Percentiles rank a stretch among this genome's conserved stretches.
Conservation (phyloP, 2,329 filamentous ascomycete genomes). For the Diaporthe australafricana region DNA sequence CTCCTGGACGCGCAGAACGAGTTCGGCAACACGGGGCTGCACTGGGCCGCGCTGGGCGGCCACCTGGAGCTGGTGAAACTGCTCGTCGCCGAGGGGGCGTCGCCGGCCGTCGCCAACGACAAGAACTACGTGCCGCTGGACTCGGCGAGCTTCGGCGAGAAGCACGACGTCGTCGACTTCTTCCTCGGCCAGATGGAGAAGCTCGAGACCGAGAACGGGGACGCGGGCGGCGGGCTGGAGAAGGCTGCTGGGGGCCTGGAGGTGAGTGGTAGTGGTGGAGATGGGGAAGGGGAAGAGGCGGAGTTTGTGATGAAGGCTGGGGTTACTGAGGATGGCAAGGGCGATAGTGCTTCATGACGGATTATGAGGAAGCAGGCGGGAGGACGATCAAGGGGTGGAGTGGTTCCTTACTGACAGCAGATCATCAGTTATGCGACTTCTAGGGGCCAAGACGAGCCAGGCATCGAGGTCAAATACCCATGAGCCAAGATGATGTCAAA, state of each 20-base stretch:
- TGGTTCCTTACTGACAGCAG: not conserved
- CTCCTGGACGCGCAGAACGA: conserved; percentile 79
- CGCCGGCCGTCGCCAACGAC: conserved; percentile 82
- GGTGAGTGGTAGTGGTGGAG: conserved; percentile 46
- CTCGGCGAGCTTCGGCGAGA: conserved; percentile 77
- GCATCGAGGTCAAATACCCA: not conserved
- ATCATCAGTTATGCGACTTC: not conserved
- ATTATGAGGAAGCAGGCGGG: not conserved
- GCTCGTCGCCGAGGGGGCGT: conserved; percentile 81
- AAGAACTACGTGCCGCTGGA: conserved; percentile 86
- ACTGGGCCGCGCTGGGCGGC: conserved; percentile 93
- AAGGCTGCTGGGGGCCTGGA: conserved; percentile 52
- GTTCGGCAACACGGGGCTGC: conserved; percentile 89
- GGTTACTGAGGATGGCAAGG: not conserved
- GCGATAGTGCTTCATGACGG: conserved; percentile 26
- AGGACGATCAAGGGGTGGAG: not conserved
- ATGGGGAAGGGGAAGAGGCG: conserved; percentile 43
- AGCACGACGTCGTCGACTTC: conserved; percentile 73
- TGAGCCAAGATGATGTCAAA: not conserved
- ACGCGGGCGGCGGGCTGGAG: conserved; percentile 57
- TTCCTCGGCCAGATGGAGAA: conserved; percentile 63
- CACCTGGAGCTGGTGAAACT: conserved; percentile 84
- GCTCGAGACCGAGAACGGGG: conserved; percentile 60
- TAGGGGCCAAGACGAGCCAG: not conserved
- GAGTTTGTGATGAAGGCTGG: conserved; percentile 23